Conservation (phyloP, 495 filamentous ascomycete species). For the Aspergillus asperescens region DNA sequence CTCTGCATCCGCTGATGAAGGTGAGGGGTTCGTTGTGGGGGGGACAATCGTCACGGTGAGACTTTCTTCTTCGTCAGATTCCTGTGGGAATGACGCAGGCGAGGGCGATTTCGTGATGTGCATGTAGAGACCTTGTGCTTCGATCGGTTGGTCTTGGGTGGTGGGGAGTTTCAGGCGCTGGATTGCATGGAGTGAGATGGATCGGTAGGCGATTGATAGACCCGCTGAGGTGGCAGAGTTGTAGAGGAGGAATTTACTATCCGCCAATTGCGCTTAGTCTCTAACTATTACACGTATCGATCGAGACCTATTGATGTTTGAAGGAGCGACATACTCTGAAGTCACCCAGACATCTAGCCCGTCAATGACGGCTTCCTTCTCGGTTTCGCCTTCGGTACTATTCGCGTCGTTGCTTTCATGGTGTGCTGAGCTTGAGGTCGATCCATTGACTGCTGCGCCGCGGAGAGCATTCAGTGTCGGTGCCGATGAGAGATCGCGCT, state of each 20-base stretch:
- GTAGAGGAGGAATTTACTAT: conserved; percentile 71
- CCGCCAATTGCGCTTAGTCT: not conserved
- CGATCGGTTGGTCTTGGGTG: conserved; percentile 14
- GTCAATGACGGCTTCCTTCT: conserved; percentile 40
- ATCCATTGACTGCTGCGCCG: conserved; percentile 10
- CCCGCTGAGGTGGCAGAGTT: conserved; percentile 55
- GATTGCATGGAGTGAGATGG: conserved; percentile 84
- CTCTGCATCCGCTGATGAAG: conserved; percentile 17
- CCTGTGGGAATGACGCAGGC: conserved; percentile 35
- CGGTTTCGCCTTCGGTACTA: conserved; percentile 34
- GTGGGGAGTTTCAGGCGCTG: conserved; percentile 52
- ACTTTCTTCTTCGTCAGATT: conserved; percentile 63
- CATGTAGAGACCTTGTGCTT: conserved; percentile 68
- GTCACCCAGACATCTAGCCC: conserved; percentile 71
- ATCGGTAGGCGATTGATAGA: conserved; percentile 77
- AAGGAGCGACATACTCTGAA: conserved; percentile 70
- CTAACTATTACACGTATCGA: too few species aligned
- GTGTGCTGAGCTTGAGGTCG: conserved; percentile 19
- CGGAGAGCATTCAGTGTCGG: conserved; percentile 31
- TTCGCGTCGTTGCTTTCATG: not conserved
- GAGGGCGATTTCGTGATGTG: conserved; percentile 59
- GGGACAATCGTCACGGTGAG: conserved; percentile 74
- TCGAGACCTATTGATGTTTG: too few species aligned
- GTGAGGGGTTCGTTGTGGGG: conserved; percentile 14
- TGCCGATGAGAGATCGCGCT: conserved; percentile 34